Conservation (phyloP, 805 yeast species). For the Saturnispora hagleri region DNA sequence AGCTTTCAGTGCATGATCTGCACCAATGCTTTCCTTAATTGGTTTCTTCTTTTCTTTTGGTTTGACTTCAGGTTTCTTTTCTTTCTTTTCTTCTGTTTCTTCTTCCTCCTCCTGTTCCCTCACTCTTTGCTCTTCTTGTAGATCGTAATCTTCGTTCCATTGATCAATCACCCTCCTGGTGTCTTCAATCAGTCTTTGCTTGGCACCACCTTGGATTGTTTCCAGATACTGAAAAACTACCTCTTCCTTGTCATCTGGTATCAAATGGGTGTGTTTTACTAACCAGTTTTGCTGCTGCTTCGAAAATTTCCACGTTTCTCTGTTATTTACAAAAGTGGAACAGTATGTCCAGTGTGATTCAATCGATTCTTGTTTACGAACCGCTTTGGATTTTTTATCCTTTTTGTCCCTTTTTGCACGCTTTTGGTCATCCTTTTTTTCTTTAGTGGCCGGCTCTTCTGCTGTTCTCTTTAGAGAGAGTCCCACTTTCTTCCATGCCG, state of each 20-base stretch:
- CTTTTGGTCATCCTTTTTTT: constrained; percentile 30
- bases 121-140: constrained; percentile 11
- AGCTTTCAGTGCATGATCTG: constrained; percentile 12
- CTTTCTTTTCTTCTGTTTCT: not conserved
- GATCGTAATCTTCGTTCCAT: constrained; percentile 41
- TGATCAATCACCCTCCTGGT: constrained; percentile 36
- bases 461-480: constrained; percentile 41
- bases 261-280: constrained; percentile 46
- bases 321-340: constrained; percentile 37
- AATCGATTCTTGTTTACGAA: constrained; percentile 33
- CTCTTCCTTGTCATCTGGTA: constrained; percentile 44
- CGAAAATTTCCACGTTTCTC: constrained; percentile 68
- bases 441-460: not conserved
- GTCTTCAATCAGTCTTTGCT: constrained; percentile 44
- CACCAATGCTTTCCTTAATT: constrained; percentile 4
- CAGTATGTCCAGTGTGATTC: constrained; percentile 8
- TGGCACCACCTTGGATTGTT: constrained; percentile 64
- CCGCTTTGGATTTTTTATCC: constrained; percentile 56
- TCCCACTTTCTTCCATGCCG: constrained; percentile 82
- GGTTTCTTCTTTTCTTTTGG: not conserved
- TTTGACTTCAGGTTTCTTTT: not conserved
- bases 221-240: constrained; percentile 43
- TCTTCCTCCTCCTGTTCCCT: not conserved
- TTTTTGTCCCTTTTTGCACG: constrained; percentile 19
- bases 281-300: constrained; percentile 86